A percentile compares a stretch with the other conserved stretches of the same genome.
Conservation (phyloP, 495 filamentous ascomycete genomes). For the Ramalina peruviana region DNA sequence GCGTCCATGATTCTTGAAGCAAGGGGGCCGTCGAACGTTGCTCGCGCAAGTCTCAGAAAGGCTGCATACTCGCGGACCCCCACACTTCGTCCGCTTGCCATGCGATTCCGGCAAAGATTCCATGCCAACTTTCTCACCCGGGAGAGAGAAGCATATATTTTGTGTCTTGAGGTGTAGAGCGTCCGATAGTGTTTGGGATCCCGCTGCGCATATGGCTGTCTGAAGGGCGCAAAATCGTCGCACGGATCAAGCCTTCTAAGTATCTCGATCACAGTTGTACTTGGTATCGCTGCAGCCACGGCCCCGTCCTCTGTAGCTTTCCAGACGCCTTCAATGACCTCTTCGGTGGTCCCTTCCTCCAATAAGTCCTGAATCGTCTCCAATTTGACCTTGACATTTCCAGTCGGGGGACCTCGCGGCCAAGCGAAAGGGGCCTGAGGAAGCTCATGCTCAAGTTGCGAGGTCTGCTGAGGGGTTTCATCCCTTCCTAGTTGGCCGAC, state of each 20-base stretch:
- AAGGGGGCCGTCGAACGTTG: constrained; percentile 22
- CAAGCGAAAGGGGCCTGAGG: too few species aligned
- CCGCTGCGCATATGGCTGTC: constrained; percentile 15
- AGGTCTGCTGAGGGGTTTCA: too few species aligned
- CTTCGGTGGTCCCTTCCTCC: background rate
- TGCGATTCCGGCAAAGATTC: constrained; percentile 1
- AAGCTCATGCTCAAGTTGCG: too few species aligned
- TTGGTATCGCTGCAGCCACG: constrained; percentile 17
- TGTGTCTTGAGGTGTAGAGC: background rate
- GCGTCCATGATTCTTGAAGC: constrained; percentile 39
- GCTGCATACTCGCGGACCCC: constrained; percentile 2
- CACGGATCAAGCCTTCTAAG: constrained; percentile 32
- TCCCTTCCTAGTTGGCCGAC: too few species aligned
- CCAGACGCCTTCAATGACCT: constrained; percentile 10
- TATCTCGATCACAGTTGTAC: constrained; percentile 32
- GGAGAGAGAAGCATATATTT: background rate
- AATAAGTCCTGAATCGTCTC: too few species aligned
- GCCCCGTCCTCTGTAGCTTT: constrained; percentile 8
- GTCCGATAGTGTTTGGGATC: constrained; percentile 8
- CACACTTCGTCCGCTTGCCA: background rate
- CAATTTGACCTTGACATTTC: too few species aligned
- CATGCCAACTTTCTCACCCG: background rate
- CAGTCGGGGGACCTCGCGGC: too few species aligned
- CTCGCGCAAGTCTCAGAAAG: constrained; percentile 3
- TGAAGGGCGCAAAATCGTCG: constrained; percentile 17